phyloP scores from a whole-genome alignment of 2,329 filamentous ascomycete species.

The Drechmeria coniospora region DNA sequence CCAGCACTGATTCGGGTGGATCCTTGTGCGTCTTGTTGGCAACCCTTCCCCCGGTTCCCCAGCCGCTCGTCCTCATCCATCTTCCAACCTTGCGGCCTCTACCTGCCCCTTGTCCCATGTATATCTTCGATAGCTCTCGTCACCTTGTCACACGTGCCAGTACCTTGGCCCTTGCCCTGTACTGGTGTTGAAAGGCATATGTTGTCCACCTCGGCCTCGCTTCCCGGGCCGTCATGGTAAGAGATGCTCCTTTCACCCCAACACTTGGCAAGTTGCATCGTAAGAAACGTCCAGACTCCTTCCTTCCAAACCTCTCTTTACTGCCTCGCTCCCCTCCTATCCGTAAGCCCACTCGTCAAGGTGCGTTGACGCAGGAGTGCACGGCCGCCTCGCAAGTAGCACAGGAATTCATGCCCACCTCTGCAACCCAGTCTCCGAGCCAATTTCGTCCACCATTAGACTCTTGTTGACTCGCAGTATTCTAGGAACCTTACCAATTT shows the following conservation, averaged over 20 bases:
- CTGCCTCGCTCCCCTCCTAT: constrained; percentile 10
- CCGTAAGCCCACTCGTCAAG: constrained; percentile 3
- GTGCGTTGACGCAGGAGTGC: too few species aligned
- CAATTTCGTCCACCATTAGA: not conserved
- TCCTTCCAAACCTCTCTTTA: constrained; percentile 14
- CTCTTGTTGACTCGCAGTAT: constrained; percentile 21
- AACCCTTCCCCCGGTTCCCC: constrained; percentile 9
- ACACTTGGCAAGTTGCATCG: constrained; percentile 28
- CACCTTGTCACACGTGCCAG: constrained; percentile 19
- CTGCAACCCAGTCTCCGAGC: constrained; percentile 3
- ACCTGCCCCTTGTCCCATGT: constrained; percentile 16
- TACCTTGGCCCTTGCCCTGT: constrained; percentile 20
- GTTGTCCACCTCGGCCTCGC: constrained; percentile 22
- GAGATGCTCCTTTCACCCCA: constrained; percentile 20
- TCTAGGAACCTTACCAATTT: constrained; percentile 15
- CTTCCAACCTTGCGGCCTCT: constrained; percentile 5
- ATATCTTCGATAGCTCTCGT: constrained; percentile 18
- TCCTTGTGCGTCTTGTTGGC: too few species aligned
- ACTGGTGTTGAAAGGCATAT: constrained; percentile 15
- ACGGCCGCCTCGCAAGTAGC: too few species aligned
- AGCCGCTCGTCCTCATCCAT: constrained; percentile 4
- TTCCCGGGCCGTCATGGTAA: constrained; percentile 33
- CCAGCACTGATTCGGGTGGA: constrained; percentile 19
- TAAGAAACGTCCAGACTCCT: constrained; percentile 28
- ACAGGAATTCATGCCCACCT: too few species aligned